phyloP scores from a whole-genome alignment of 2,329 filamentous ascomycete species.

The Trichoderma sp. region DNA sequence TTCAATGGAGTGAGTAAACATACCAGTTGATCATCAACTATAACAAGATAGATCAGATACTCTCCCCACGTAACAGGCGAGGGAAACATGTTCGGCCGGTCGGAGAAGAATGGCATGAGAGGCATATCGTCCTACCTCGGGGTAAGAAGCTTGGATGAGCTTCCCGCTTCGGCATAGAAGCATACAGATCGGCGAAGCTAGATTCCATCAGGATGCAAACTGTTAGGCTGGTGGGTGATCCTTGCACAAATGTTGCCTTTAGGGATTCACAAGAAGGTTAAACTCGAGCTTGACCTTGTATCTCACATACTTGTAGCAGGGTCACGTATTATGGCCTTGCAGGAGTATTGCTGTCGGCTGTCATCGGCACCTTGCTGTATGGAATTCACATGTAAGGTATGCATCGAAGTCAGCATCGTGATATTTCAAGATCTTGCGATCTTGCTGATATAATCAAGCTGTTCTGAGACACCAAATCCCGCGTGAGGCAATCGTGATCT shows the following conservation, averaged over 20 bases:
- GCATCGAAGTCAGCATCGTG: too few species aligned
- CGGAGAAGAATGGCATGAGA: neutral
- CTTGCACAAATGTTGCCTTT: conserved; percentile 3
- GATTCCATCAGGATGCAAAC: neutral
- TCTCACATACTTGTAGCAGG: too few species aligned
- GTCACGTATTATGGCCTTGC: neutral
- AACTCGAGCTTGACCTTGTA: too few species aligned
- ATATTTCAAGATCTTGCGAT: conserved; percentile 8
- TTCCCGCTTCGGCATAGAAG: conserved; percentile 27
- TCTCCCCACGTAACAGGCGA: neutral
- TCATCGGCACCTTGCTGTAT: neutral
- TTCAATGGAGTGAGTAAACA: too few species aligned
- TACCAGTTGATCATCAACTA: neutral
- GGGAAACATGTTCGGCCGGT: neutral
- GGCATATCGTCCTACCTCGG: neutral
- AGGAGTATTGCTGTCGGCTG: neutral
- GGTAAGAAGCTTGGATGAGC: neutral
- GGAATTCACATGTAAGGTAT: neutral
- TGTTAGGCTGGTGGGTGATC: neutral
- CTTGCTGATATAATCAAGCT: conserved; percentile 1
- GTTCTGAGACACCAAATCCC: neutral
- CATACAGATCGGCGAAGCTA: neutral
- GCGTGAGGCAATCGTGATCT: too few species aligned
- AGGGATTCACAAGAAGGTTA: neutral
- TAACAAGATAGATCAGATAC: neutral